These are phyloP conservation scores for Ascochyta fabae DNA, from an alignment of 2,329 filamentous ascomycete species.

Conservation along the genomic window DNA sequence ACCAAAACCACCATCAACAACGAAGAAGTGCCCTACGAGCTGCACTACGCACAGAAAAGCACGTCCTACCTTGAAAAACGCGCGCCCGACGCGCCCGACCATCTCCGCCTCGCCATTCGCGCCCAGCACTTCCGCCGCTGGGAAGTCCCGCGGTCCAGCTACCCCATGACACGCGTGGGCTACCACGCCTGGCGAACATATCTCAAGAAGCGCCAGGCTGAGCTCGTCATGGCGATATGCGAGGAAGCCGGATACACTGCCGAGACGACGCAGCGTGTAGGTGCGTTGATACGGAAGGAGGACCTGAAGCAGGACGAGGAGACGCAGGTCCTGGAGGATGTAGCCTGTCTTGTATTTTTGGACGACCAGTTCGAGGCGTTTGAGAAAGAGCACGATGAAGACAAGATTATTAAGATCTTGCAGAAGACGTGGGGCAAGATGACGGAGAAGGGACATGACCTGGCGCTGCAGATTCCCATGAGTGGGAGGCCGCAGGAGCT, in stretches of 20 bases:
- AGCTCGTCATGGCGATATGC: constrained; percentile 64
- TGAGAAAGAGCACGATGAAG: constrained; percentile 74
- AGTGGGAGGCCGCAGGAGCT: constrained; percentile 37
- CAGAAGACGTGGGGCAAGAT: constrained; percentile 53
- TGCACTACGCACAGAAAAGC: constrained; percentile 83
- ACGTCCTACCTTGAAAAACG: constrained; percentile 72
- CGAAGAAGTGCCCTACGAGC: constrained; percentile 71
- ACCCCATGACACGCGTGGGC: constrained; percentile 75
- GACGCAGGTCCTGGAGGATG: constrained; percentile 80
- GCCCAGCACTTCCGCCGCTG: constrained; percentile 87
- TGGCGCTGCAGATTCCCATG: constrained; percentile 47
- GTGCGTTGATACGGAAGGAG: constrained; percentile 79
- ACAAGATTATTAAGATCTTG: constrained; percentile 69
- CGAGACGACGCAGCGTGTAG: constrained; percentile 67
- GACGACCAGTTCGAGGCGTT: constrained; percentile 87
- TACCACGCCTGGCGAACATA: constrained; percentile 82
- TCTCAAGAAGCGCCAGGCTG: constrained; percentile 74
- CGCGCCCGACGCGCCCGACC: constrained; percentile 66
- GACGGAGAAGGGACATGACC: constrained; percentile 41
- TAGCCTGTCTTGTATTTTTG: constrained; percentile 85
- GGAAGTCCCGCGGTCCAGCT: constrained; percentile 77
- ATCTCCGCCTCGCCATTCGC: constrained; percentile 76
- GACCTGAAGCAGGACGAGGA: constrained; percentile 69
- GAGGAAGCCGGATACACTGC: constrained; percentile 56
- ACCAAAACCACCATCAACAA: constrained; percentile 57